These are phyloP conservation scores for Coniochaeta sp. DNA, from an alignment of 2,329 filamentous ascomycete genomes.

Conservation along the genomic window DNA sequence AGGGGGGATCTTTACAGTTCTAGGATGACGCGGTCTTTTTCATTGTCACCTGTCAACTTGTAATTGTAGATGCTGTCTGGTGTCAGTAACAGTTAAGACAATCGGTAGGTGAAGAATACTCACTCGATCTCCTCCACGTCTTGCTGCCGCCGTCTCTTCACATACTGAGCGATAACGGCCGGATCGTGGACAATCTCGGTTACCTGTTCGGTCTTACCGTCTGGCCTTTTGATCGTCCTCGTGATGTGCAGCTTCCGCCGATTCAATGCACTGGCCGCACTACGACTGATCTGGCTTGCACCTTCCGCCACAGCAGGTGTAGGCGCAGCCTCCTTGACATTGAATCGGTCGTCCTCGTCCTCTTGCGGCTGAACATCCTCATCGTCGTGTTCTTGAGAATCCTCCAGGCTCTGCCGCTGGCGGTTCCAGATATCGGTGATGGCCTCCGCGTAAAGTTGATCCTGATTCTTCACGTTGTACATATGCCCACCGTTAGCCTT, in stretches of 20 bases:
- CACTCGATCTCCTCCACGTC: conserved; percentile 64
- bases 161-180: conserved; percentile 82
- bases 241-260: conserved; percentile 68
- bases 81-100: conserved; percentile 57
- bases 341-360: conserved; percentile 61
- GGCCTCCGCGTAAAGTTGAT: conserved; percentile 83
- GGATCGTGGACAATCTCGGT: conserved; percentile 68
- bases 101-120: conserved; percentile 48
- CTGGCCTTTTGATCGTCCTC: conserved; percentile 50
- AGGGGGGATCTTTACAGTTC: conserved; percentile 35
- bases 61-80: conserved; percentile 47
- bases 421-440: conserved; percentile 90
- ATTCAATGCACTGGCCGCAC: conserved; percentile 56
- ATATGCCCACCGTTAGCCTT: conserved; percentile 89
- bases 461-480: conserved; percentile 94
- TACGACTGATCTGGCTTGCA: conserved; percentile 68
- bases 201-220: conserved; percentile 54
- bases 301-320: conserved; percentile 45
- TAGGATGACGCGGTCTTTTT: conserved; percentile 55
- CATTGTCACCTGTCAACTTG: conserved; percentile 57
- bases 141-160: conserved; percentile 66
- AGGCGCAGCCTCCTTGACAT: conserved; percentile 52
- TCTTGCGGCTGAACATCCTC: conserved; percentile 50
- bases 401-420: conserved; percentile 71
- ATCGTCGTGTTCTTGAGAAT: conserved; percentile 60